Conservation (phyloP, 1,284 basidiomycete genomes). For the Ustilago tritici region DNA sequence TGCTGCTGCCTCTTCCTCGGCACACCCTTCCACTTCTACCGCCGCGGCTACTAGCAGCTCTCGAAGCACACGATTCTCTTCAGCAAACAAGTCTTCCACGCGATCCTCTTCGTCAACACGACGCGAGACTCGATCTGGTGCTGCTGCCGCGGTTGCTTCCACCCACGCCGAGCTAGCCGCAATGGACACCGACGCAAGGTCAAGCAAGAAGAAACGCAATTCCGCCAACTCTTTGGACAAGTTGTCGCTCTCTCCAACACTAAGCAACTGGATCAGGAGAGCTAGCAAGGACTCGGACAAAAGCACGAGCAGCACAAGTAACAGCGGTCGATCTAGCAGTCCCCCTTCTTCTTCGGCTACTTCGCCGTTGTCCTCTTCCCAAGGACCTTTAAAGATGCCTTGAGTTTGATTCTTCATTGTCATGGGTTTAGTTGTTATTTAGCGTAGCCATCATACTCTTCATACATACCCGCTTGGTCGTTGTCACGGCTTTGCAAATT, state of each 20-base stretch:
- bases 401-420: neutral
- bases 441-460: neutral
- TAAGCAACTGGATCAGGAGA: conserved; percentile 36
- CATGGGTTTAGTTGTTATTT: neutral
- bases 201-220: conserved; percentile 27
- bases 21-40: neutral
- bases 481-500: neutral
- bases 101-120: conserved; percentile 1
- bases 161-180: conserved; percentile 12
- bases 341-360: conserved; percentile 7
- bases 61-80: neutral
- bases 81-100: conserved; percentile 4
- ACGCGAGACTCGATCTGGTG: neutral
- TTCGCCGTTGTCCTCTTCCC: conserved; percentile 13
- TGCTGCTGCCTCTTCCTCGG: neutral
- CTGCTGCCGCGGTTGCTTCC: neutral
- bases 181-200: conserved; percentile 7
- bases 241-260: conserved; percentile 24
- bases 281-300: conserved; percentile 36
- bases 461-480: conserved; percentile 1
- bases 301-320: conserved; percentile 8
- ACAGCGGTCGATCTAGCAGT: neutral
- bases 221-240: conserved; percentile 22
- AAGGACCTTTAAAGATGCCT: conserved; percentile 15
- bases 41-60: neutral